Evolutionary conservation across 768 basidiomycete genomes (phyloP).

Genomic region (Cubamyces lactineus): DNA sequence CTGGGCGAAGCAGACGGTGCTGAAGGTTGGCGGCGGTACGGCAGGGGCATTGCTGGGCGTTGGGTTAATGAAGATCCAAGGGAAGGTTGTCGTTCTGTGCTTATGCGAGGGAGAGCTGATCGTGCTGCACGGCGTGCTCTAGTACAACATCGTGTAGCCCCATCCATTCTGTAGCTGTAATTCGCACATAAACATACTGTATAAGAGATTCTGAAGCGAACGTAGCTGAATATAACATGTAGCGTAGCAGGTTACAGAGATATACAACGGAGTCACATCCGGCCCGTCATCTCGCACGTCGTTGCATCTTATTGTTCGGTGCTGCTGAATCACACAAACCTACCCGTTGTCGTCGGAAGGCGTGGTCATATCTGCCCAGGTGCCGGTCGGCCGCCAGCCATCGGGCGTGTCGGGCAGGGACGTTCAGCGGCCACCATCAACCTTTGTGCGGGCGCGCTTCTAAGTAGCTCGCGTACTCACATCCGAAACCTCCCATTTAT

Average conservation of each 20-base stretch:
- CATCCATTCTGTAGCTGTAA: background rate
- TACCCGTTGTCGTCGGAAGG: no score
- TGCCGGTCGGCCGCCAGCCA: background rate
- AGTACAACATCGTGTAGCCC: constrained; percentile 6
- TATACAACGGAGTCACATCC: no score
- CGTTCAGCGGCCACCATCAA: background rate
- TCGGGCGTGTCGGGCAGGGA: background rate
- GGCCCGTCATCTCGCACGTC: no score
- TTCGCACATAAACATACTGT: no score
- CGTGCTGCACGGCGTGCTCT: constrained; percentile 49
- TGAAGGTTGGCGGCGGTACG: constrained; percentile 70
- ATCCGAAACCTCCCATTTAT: background rate
- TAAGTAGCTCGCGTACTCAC: background rate
- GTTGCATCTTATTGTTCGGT: no score
- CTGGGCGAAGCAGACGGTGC: constrained; percentile 79
- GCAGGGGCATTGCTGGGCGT: constrained; percentile 82
- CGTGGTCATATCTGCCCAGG: background rate
- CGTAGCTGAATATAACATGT: no score
- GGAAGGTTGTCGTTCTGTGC: constrained; percentile 55
- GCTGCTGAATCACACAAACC: no score
- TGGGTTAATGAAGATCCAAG: constrained; percentile 46
- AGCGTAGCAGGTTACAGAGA: no score
- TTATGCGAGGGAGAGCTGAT: constrained; percentile 80
- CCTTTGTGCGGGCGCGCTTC: background rate
- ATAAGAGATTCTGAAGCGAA: no score